Evolutionary conservation across 2,329 filamentous ascomycete genomes (phyloP).

Genomic region (Ophiocordyceps unilateralis): DNA sequence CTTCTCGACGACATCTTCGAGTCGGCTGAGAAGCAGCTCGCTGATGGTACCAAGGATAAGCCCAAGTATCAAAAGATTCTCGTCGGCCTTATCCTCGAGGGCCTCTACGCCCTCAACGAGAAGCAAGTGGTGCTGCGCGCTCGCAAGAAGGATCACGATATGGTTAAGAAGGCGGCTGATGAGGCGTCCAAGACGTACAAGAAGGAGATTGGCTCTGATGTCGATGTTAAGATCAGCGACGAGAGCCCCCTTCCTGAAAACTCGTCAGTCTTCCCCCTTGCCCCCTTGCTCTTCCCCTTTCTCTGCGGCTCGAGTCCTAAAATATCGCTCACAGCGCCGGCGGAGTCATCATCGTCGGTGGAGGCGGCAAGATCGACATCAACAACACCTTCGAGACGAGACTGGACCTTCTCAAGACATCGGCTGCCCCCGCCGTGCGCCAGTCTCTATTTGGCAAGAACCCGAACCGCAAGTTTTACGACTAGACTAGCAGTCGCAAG

Average conservation of each 20-base stretch:
- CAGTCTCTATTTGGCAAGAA: constrained; percentile 86
- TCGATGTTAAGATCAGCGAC: constrained; percentile 59
- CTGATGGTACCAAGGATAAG: constrained; percentile 46
- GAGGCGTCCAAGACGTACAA: constrained; percentile 71
- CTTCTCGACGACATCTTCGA: constrained; percentile 84
- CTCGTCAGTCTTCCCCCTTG: constrained; percentile 44
- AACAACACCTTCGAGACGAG: constrained; percentile 97
- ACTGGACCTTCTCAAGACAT: constrained; percentile 66
- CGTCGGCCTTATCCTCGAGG: constrained; percentile 73
- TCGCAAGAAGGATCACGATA: constrained; percentile 60
- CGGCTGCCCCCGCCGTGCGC: constrained; percentile 70
- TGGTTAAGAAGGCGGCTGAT: constrained; percentile 62
- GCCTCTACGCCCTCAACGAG: constrained; percentile 77
- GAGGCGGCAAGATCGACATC: constrained; percentile 87
- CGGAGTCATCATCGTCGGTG: constrained; percentile 64
- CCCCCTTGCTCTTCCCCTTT: background rate
- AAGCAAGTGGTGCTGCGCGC: constrained; percentile 56
- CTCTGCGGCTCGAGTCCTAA: background rate
- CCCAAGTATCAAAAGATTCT: constrained; percentile 59
- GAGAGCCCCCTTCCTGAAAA: constrained; percentile 62
- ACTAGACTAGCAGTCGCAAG: constrained; percentile 35
- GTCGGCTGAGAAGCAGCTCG: constrained; percentile 55
- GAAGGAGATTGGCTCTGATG: constrained; percentile 53
- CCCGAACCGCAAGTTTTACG: constrained; percentile 85
- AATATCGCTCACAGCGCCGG: constrained; percentile 45